Conservation (phyloP, 345 rosid species). For the Salix brachista region DNA sequence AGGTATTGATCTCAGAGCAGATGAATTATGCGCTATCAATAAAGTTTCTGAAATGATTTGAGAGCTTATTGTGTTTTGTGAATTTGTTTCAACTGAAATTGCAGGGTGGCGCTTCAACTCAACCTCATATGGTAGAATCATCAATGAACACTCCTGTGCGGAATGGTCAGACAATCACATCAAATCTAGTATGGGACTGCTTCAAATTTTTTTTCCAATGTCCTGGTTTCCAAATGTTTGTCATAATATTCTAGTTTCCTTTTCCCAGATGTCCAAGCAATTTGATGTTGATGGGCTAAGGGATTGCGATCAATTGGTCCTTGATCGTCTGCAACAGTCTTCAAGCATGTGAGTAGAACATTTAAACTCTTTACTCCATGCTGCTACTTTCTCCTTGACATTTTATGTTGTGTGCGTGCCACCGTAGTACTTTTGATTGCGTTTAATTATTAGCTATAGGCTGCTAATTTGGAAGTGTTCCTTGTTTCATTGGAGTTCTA, state of each 20-base stretch:
- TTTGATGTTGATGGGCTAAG: conserved; percentile 51
- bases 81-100: conserved; percentile 18
- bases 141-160: conserved; percentile 34
- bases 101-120: conserved; percentile 36
- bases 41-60: not conserved
- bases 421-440: too few species aligned
- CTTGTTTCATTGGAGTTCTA: not conserved
- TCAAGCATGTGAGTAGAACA: conserved; percentile 57
- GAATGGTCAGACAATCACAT: conserved; percentile 35
- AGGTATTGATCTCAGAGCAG: conserved; percentile 37
- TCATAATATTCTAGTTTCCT: not conserved
- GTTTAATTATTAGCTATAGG: too few species aligned
- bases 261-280: conserved; percentile 45
- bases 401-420: not conserved
- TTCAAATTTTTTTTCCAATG: not conserved
- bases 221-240: not conserved
- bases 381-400: not conserved
- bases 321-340: conserved; percentile 71
- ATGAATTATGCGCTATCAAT: not conserved
- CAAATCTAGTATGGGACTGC: conserved; percentile 45
- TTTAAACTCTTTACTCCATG: not conserved
- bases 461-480: too few species aligned
- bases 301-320: conserved; percentile 68
- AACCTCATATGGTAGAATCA: conserved; percentile 37
- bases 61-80: not conserved